These are phyloP conservation scores for Saccharomyces eubayanus DNA, from an alignment of 805 yeast species.

Conservation along the genomic window DNA sequence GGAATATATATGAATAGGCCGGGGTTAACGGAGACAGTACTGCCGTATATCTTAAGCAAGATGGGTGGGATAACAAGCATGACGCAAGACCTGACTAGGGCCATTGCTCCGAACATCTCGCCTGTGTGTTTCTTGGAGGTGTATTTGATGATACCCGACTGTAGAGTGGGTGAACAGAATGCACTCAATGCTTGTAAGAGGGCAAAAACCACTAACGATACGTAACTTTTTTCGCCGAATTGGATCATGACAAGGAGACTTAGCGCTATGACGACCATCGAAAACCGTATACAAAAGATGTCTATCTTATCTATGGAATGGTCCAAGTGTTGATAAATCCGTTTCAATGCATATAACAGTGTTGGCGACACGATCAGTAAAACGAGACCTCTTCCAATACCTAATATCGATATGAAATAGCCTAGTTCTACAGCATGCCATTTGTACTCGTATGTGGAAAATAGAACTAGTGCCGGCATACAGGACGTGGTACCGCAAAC, in stretches of 20 bases:
- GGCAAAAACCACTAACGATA: conserved; percentile 28
- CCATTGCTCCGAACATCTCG: conserved; percentile 63
- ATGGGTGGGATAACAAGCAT: conserved; percentile 43
- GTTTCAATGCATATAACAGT: conserved; percentile 32
- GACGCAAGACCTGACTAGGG: conserved; percentile 46
- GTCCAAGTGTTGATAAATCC: conserved; percentile 30
- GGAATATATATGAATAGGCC: conserved; percentile 31
- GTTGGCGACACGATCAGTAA: conserved; percentile 48
- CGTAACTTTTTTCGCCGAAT: conserved; percentile 3
- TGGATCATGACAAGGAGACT: conserved; percentile 30
- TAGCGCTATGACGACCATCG: conserved; percentile 32
- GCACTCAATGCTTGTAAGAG: conserved; percentile 41
- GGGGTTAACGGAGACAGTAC: conserved; percentile 35
- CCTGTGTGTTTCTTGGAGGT: conserved; percentile 54
- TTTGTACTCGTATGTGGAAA: conserved; percentile 42
- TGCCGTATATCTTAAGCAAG: conserved; percentile 41
- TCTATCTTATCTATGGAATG: conserved; percentile 48
- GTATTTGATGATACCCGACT: conserved; percentile 53
- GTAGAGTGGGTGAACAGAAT: conserved; percentile 48
- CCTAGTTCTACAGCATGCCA: conserved; percentile 54
- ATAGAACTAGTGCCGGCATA: conserved; percentile 40
- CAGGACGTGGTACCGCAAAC: conserved; percentile 35
- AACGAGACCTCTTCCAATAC: conserved; percentile 41
- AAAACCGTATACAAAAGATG: conserved; percentile 30
- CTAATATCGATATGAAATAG: conserved; percentile 43